Base-by-base conservation (phyloP, 371 early-diverging fungal genomes). In the Syncephalastrum monosporum region DNA sequence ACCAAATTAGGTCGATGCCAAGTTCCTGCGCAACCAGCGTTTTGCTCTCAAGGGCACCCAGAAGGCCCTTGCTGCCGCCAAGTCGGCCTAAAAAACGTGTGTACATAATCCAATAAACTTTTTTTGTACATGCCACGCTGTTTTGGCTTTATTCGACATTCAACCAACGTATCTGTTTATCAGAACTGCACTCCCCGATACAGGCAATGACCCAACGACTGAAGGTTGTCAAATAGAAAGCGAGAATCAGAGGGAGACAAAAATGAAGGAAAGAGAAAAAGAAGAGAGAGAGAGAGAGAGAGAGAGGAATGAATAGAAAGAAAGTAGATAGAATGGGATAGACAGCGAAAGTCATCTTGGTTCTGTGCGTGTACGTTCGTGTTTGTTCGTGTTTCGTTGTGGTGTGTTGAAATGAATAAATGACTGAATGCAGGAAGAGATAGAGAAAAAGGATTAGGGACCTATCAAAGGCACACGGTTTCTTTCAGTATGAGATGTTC, bases 21-120 rank as follows among this genome's bases (percentile, higher is more conserved):
- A 97, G 91, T 97, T 97, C 91, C 74, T 93, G 73, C 93, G 97
- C 74, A 98, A 98, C 93, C 96, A 96, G 84, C 92, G 96, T 68
- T 95, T 87, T 81, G 98, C 96, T 72, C 92, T 91, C 89, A 87
- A 87, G 78, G 96, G 79, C 59, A 79, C 74, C 53, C 57, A 64
- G 44, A 67, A 69, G 68, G 75, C 73, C 60, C 61, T 71, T 47
- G 69, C 65, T 42, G 57, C 60, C 19, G 54, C 52, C 53, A 56
- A 63, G 60, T 23, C 62, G 51, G 52, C 64, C 56, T 45, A 47
- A 44, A 29, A 47, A 25, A 29, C 46, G 19, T 33, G 38, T 33
- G 38, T 33, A 33, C 38, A 33, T 33, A 33, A 33, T 33, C 38
- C 38, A 33, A 33, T 33, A 33, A 33, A 33, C 10, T 10, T 33